Evolutionary conservation across 495 filamentous ascomycete genomes (phyloP), one percentile per base, ranked within the genome.

Genomic region (Trichoderma asperelloides): DNA sequence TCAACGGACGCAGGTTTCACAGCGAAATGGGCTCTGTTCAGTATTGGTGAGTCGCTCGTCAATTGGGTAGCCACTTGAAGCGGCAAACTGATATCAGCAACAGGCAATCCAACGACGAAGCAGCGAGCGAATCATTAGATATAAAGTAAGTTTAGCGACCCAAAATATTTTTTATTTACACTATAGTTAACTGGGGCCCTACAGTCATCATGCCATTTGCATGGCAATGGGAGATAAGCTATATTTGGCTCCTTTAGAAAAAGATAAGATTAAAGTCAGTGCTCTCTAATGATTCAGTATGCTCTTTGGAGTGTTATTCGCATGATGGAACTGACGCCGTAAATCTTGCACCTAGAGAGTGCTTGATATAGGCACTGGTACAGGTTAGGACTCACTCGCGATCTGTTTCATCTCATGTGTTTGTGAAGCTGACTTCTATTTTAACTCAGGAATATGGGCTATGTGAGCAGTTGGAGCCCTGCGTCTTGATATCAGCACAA

Each of bases 321-420:
- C 30, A 21, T 21, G 18, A 64, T 27, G 11, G 16, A 23, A 23
- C 40, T 70, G 13, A 23, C 28, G 51, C 79, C 82, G 40, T 75
- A 77, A 23, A 21, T 41, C 16, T 72, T 73, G 78, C 2, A 84
- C 37, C 72, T 76, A 86, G 70, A 82, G 80, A 47, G 81, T 85
- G 4, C 75, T 91, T 4, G 89, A 91, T 68, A 73, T 90, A 41
- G 89, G 89, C 25, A 90, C 88, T 2, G 88, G 88, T 15, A 79
- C 77, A 60, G 78, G 77, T 75, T 66, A 39, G 55, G 8, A 55
- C 63, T 28, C 33, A 23, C 39, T 57, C 39, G 13, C 12, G 6
- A 33, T 33, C 2, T 33, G 23, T 12, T 45, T 30, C 13, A 1
- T 39, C 12, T 23, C 9, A 21, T 68, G 7, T 40, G 55, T 18